These are phyloP conservation scores for Ophiostoma sp. DNA, from an alignment of 2,329 filamentous ascomycete genomes.

Conservation along the genomic window DNA sequence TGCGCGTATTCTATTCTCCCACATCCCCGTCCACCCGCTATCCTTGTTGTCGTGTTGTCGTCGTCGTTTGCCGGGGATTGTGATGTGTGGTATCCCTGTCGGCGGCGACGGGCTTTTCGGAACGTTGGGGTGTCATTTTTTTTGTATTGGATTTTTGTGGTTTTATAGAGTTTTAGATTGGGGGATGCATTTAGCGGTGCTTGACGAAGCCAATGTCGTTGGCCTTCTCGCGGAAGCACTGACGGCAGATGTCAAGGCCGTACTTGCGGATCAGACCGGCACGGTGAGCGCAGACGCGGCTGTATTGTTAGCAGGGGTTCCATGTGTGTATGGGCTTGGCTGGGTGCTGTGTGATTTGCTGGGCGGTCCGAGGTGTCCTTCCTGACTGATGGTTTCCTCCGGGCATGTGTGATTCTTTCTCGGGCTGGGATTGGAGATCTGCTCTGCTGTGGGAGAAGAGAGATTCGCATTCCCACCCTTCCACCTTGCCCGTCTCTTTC, in stretches of 20 bases:
- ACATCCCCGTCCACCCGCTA: conserved; percentile 1
- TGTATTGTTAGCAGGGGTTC: conserved; percentile 32
- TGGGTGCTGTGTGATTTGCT: neutral
- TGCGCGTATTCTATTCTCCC: conserved; percentile 2
- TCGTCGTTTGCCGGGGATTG: neutral
- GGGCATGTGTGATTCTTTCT: neutral
- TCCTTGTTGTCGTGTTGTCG: conserved; percentile 5
- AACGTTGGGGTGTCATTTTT: conserved; percentile 12
- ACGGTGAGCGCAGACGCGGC: conserved; percentile 77
- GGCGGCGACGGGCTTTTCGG: neutral
- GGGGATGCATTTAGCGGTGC: conserved; percentile 32
- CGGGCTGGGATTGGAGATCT: no score
- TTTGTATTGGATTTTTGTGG: conserved; percentile 10
- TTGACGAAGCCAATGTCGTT: conserved; percentile 69
- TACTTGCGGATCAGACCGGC: conserved; percentile 99
- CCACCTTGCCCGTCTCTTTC: neutral
- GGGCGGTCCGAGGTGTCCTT: neutral
- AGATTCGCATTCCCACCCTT: neutral
- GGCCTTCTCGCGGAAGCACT: conserved; percentile 71
- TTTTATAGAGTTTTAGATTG: neutral
- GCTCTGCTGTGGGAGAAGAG: neutral
- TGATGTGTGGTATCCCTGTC: conserved; percentile 11
- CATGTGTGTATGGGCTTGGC: no score
- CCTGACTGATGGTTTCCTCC: neutral
- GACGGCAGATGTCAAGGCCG: conserved; percentile 83